Percentiles rank a stretch among this genome's conserved stretches.
Conservation (phyloP, 495 filamentous ascomycete genomes). For the Glonium stellatum region DNA sequence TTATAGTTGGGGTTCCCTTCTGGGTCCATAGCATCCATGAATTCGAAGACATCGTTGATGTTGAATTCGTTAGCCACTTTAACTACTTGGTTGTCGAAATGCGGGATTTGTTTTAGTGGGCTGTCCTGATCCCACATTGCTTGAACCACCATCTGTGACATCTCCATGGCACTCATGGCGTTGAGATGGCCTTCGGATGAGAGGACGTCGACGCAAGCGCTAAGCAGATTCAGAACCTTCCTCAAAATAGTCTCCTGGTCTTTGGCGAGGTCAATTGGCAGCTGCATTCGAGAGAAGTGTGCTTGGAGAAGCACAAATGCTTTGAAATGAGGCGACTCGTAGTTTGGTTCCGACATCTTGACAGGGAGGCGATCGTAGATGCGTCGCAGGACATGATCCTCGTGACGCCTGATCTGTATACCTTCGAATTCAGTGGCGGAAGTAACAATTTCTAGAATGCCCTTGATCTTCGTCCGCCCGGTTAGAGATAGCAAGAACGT, state of each 20-base stretch:
- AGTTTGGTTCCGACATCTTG: constrained; percentile 80
- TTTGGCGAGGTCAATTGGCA: constrained; percentile 93
- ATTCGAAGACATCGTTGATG: constrained; percentile 90
- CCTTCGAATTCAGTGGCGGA: constrained; percentile 94
- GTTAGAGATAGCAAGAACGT: constrained; percentile 95
- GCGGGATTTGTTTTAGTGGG: constrained; percentile 93
- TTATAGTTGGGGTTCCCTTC: constrained; percentile 76
- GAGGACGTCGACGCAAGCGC: constrained; percentile 88
- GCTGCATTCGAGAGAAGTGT: constrained; percentile 93
- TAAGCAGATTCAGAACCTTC: constrained; percentile 81
- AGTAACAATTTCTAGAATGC: constrained; percentile 92
- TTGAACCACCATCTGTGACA: constrained; percentile 99
- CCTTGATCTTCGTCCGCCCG: constrained; percentile 84
- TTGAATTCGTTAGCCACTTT: constrained; percentile 73
- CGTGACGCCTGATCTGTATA: constrained; percentile 90
- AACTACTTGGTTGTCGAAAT: constrained; percentile 79
- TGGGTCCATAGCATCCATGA: constrained; percentile 98
- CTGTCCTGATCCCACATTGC: constrained; percentile 98
- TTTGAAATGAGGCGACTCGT: constrained; percentile 96
- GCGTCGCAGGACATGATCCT: constrained; percentile 78
- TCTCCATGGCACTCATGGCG: constrained; percentile 97
- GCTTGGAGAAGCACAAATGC: constrained; percentile 93
- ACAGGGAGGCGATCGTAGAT: constrained; percentile 93
- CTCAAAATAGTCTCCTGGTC: constrained; percentile 85
- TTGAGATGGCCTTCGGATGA: constrained; percentile 95